phyloP scores from a whole-genome alignment of 495 filamentous ascomycete genomes.

The Tuber umbilicatum region DNA sequence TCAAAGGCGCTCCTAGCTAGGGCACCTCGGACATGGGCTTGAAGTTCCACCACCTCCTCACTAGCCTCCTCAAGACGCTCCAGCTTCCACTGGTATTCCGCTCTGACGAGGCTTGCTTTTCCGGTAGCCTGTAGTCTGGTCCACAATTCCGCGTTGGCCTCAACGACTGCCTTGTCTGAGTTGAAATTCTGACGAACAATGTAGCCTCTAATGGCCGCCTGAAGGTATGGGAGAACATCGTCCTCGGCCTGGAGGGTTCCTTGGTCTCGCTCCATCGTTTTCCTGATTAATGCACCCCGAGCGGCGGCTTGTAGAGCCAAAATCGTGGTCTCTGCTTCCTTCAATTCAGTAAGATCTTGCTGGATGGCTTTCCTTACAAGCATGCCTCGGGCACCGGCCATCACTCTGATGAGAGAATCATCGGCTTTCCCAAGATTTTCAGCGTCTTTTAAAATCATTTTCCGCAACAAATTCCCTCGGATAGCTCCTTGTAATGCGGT shows the following conservation, averaged over 20 bases:
- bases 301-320: conserved; percentile 49
- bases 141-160: conserved; percentile 45
- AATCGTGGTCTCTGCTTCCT: conserved; percentile 25
- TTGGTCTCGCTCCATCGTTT: conserved; percentile 44
- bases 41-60: conserved; percentile 49
- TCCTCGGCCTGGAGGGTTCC: conserved; percentile 37
- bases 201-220: conserved; percentile 53
- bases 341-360: conserved; percentile 37
- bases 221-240: conserved; percentile 40
- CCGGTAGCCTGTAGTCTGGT: conserved; percentile 49
- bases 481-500: conserved; percentile 34
- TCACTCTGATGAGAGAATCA: conserved; percentile 40
- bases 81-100: conserved; percentile 49
- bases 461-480: conserved; percentile 43
- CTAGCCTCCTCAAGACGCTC: conserved; percentile 47
- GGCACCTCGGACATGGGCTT: conserved; percentile 47
- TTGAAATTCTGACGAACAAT: conserved; percentile 45
- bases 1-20: conserved; percentile 43
- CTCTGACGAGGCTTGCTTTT: conserved; percentile 48
- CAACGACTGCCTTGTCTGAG: conserved; percentile 45
- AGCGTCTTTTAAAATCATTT: conserved; percentile 40
- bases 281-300: conserved; percentile 50
- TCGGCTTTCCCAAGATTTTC: conserved; percentile 43
- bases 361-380: conserved; percentile 42
- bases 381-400: conserved; percentile 45